Percentiles rank a stretch among this genome's conserved stretches.
These are phyloP conservation scores for Trametes cinnabarina DNA, from an alignment of 768 basidiomycete genomes.

Conservation along the genomic window DNA sequence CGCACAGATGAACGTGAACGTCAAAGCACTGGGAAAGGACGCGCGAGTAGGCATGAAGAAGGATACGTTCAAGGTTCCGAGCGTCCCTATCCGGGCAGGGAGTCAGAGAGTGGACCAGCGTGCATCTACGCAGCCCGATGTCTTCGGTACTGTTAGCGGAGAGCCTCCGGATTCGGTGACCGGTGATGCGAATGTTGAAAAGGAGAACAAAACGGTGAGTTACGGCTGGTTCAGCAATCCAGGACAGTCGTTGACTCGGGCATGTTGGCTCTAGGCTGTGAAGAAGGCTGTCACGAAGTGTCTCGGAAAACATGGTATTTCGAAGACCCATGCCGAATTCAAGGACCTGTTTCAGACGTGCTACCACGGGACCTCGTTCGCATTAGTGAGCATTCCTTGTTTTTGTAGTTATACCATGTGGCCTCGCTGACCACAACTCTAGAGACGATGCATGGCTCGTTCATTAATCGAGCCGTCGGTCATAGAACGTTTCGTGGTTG, in stretches of 20 bases:
- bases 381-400: conserved; percentile 34
- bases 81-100: conserved; percentile 16
- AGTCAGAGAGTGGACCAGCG: background rate
- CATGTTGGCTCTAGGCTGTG: conserved; percentile 31
- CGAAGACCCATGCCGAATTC: conserved; percentile 40
- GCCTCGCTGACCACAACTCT: conserved; percentile 5
- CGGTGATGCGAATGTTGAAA: conserved; percentile 46
- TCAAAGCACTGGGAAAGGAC: conserved; percentile 14
- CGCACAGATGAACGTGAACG: conserved; percentile 16
- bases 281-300: conserved; percentile 39
- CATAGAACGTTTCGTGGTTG: conserved; percentile 35
- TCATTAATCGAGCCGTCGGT: conserved; percentile 24
- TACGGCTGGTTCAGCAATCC: too few species aligned
- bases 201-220: conserved; percentile 57
- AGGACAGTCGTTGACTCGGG: background rate
- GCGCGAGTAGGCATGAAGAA: conserved; percentile 10
- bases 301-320: conserved; percentile 33
- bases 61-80: conserved; percentile 27
- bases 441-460: conserved; percentile 32
- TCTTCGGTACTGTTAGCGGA: conserved; percentile 29
- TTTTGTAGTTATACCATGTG: background rate
- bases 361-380: conserved; percentile 41
- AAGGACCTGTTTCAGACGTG: conserved; percentile 39
- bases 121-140: conserved; percentile 18
- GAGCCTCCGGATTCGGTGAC: conserved; percentile 33